Base-by-base conservation (phyloP, 2,329 filamentous ascomycete species). In the Pseudocercospora musae region DNA sequence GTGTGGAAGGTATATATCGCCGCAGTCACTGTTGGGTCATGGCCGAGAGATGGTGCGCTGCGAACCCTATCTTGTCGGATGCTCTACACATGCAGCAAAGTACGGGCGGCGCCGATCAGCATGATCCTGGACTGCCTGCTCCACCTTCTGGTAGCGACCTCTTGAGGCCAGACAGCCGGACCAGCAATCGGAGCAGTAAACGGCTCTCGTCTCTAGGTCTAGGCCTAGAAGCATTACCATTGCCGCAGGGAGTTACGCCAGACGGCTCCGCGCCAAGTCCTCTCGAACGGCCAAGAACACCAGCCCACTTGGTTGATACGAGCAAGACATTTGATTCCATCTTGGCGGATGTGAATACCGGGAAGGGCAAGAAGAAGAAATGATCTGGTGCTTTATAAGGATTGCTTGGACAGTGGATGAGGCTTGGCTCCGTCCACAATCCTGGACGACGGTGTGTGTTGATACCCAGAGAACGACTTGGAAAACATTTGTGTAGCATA, bases 11-110 rank as follows among this genome's bases (percentile, higher is more conserved):
- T 49, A 83, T 88, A 48, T 90, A 89, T 74, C 82, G 85, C 15
- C 84, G 87, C 46, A 88, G 85, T 64, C 88, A 90, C 72, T 90
- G 87, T 75, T 91, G 88, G 88, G 77, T 82, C 62, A 81, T 83
- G 69, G 87, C 87, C 2, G 81, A 85, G 67, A 79, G 83, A 67
- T 90, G 88, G 88, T 80, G 80, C 8, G 78, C 79, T 37, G 77
- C 78, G 1, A 72, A 75, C 49, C 70, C 74, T 1, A 71, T 73
- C 29, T 57, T 75, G 46, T 70, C 70, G 49, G 64, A 69, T 11
- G 72, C 72, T 3, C 60, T 75, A 33, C 69, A 73, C 49, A 59
- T 63, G 50, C 64, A 69, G 44, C 62, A 66, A 37, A 62, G 59
- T n/a, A 53, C 31, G 21, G 25, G 33, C 20, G 60, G 56, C 21